Conservation (phyloP, 768 basidiomycete species). For the Russula griseocarnosa region DNA sequence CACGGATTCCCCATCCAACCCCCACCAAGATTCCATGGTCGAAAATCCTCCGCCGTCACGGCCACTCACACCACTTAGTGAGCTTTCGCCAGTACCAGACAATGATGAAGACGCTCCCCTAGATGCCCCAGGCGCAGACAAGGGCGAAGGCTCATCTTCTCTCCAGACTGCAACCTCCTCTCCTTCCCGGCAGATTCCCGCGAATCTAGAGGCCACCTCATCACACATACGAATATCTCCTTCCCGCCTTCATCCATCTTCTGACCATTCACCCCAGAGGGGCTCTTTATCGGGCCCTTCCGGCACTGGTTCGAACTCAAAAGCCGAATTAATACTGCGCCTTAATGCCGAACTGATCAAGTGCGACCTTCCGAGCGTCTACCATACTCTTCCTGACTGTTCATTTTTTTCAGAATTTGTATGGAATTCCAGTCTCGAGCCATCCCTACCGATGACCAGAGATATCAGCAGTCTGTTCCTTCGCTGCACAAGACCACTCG, state of each 20-base stretch:
- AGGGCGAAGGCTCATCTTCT: conserved; percentile 26
- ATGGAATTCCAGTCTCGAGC: conserved; percentile 57
- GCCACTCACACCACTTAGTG: conserved; percentile 70
- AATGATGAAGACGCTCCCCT: conserved; percentile 47
- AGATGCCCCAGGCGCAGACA: conserved; percentile 35
- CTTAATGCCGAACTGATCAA: conserved; percentile 66
- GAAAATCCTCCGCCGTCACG: conserved; percentile 40
- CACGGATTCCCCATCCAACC: conserved; percentile 22
- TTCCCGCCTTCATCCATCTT: conserved; percentile 32
- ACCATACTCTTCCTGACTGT: conserved; percentile 1
- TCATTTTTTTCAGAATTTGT: conserved; percentile 44
- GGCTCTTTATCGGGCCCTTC: conserved; percentile 21
- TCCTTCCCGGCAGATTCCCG: conserved; percentile 14
- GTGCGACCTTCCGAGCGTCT: conserved; percentile 39
- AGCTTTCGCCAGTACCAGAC: conserved; percentile 66
- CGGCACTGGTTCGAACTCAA: conserved; percentile 36
- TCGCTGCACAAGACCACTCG: conserved; percentile 13
- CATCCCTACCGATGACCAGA: conserved; percentile 44
- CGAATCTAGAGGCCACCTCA: conserved; percentile 16
- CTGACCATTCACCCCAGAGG: conserved; percentile 21
- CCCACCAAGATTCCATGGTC: conserved; percentile 26
- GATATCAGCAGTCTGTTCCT: conserved; percentile 54
- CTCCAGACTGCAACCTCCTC: conserved; percentile 12
- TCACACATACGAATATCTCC: conserved; percentile 26
- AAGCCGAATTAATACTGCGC: conserved; percentile 59